Evolutionary conservation across 768 basidiomycete genomes (phyloP).

Genomic region (Fomitopsis serialis): DNA sequence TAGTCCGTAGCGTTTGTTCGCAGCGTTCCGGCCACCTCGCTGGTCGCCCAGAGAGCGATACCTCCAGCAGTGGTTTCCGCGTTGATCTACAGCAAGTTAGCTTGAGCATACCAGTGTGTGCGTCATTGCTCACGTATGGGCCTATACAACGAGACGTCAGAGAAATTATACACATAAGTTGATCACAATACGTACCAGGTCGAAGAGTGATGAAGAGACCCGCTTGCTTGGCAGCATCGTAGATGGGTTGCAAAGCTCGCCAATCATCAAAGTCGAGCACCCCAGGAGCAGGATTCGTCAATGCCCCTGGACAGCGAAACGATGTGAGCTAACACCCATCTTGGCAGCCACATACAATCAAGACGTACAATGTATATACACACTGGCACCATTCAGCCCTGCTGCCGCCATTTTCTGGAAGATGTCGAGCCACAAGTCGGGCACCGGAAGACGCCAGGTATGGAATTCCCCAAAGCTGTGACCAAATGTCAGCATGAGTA

Average conservation of each 20-base stretch:
- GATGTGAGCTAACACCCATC: too few relatives aligned
- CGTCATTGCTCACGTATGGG: conserved; percentile 21
- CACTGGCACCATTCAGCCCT: conserved; percentile 68
- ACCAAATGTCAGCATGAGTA: not conserved
- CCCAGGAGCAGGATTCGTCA: conserved; percentile 69
- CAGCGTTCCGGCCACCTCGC: conserved; percentile 55
- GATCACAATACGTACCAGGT: conserved; percentile 46
- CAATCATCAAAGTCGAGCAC: conserved; percentile 70
- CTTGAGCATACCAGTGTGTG: not conserved
- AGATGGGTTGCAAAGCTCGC: conserved; percentile 64
- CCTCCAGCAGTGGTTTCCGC: conserved; percentile 81
- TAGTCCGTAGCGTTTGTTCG: conserved; percentile 76
- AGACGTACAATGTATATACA: conserved; percentile 63
- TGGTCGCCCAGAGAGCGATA: conserved; percentile 64
- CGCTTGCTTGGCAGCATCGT: conserved; percentile 64
- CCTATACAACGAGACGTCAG: conserved; percentile 4
- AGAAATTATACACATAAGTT: not conserved
- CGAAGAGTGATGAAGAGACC: conserved; percentile 79
- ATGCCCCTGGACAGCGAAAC: conserved; percentile 47
- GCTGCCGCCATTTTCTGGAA: conserved; percentile 78
- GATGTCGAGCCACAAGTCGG: conserved; percentile 76
- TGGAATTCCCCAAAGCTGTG: conserved; percentile 81
- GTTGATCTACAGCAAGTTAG: conserved; percentile 50
- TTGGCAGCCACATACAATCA: too few relatives aligned
- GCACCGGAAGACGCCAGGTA: conserved; percentile 75